Conservation (phyloP, 192 early-diverging fungal genomes). For the Backusella parvicylindrica region DNA sequence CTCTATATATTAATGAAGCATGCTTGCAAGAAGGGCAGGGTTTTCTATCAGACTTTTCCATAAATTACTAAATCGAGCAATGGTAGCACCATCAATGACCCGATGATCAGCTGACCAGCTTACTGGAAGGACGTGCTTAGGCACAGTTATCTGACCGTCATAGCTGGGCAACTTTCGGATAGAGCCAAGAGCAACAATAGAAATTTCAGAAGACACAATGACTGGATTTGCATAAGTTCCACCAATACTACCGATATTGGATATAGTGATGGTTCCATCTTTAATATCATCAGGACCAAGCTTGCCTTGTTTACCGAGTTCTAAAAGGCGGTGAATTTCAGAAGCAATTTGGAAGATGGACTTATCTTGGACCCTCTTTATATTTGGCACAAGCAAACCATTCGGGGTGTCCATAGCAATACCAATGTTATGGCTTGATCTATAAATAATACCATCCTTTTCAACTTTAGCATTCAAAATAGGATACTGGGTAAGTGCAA, state of each 20-base stretch:
- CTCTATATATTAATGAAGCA: constrained; percentile 41
- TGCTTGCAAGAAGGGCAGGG: constrained; percentile 69
- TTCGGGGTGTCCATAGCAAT: constrained; percentile 96
- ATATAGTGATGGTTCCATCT: constrained; percentile 89
- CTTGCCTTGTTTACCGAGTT: constrained; percentile 57
- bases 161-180: constrained; percentile 73
- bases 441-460: constrained; percentile 59
- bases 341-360: constrained; percentile 87
- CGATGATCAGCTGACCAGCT: constrained; percentile 97
- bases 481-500: constrained; percentile 80
- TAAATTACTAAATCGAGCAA: constrained; percentile 82
- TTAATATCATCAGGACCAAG: constrained; percentile 66
- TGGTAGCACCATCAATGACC: constrained; percentile 92
- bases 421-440: constrained; percentile 85
- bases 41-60: constrained; percentile 89
- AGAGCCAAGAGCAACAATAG: constrained; percentile 89
- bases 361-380: constrained; percentile 86
- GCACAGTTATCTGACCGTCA: constrained; percentile 47
- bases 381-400: constrained; percentile 90
- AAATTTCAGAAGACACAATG: constrained; percentile 77
- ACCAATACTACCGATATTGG: constrained; percentile 94
- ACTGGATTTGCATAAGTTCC: constrained; percentile 92
- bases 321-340: constrained; percentile 76
- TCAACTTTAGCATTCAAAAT: constrained; percentile 78
- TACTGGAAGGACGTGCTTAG: constrained; percentile 67